Evolutionary conservation across 2,329 filamentous ascomycete genomes (phyloP), one percentile per base, ranked within the genome.

Genomic region (Samsoniella hepiali): DNA sequence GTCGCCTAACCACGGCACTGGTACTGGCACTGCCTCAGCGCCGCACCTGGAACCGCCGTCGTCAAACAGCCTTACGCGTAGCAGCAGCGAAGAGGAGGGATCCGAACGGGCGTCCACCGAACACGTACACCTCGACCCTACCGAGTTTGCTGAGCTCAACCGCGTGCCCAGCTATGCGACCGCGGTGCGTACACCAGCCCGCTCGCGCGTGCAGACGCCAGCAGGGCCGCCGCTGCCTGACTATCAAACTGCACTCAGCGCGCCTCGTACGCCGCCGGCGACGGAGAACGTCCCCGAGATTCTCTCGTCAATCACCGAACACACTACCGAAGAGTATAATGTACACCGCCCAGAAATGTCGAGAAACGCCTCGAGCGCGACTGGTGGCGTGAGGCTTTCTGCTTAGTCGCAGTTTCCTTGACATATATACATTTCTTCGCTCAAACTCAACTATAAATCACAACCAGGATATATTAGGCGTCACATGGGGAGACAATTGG

Each of bases 121-220:
- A 68, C 83, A 87, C 66, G 69, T 81, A 56, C 83, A 88, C 65
- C 80, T 81, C 55, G 79, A 84, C 38, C 84, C 88, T 64, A 77
- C 81, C 22, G 86, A 90, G 66, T 76, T 91, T 67, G 82, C 84
- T 55, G 84, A 87, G 67, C 77, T 93, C 49, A 89, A 82, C 72
- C 89, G 89, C 67, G 90, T 93, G 2, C 90, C 90, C 1, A 93
- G 90, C 63, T 93, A 93, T 72, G 83, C 84, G 17, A 93, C 90
- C 1, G 90, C 90, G 0, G 85, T 92, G 32, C 85, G 84, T 66
- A 85, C 87, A 0, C 85, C 87, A 5, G 83, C 86, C 17, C 81
- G 84, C 58, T 80, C 82, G 40, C 79, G 79, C 15, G 81, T 77
- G 56, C 80, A 79, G 50, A 75, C 80, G 7, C 80, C 81, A 29